These are phyloP conservation scores for Cutaneotrichosporon cyanovorans DNA, from an alignment of 1,284 basidiomycete genomes.

Conservation along the genomic window DNA sequence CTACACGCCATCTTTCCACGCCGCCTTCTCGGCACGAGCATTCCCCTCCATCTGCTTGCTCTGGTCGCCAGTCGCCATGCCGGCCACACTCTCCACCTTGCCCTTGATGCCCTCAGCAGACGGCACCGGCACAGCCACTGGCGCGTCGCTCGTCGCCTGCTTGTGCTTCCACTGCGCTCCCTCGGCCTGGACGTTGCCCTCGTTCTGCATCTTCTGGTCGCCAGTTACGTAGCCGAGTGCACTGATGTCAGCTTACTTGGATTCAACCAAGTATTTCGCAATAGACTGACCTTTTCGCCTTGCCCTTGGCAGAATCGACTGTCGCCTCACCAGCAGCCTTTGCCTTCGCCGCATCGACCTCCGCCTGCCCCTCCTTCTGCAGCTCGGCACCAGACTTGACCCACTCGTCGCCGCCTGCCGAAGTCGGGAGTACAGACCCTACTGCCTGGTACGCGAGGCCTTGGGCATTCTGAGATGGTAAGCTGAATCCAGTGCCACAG, in stretches of 20 bases:
- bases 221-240: slow-evolving; percentile 41
- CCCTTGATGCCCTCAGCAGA: slow-evolving; percentile 33
- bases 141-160: slow-evolving; percentile 23
- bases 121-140: slow-evolving; percentile 20
- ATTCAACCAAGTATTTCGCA: background rate
- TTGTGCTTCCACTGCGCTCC: slow-evolving; percentile 39
- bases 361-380: slow-evolving; percentile 25
- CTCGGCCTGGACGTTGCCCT: slow-evolving; percentile 42
- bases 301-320: slow-evolving; percentile 32
- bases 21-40: slow-evolving; percentile 35
- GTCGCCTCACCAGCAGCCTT: slow-evolving; percentile 32
- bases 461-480: slow-evolving; percentile 5
- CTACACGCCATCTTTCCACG: slow-evolving; percentile 34
- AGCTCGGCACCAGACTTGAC: slow-evolving; percentile 28
- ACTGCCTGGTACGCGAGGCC: slow-evolving; percentile 22
- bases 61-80: slow-evolving; percentile 39
- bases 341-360: slow-evolving; percentile 38
- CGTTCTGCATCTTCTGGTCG: slow-evolving; percentile 32
- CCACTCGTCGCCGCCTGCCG: slow-evolving; percentile 24
- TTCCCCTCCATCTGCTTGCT: slow-evolving; percentile 44
- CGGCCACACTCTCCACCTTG: slow-evolving; percentile 37
- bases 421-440: slow-evolving; percentile 27
- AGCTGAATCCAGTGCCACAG: background rate
- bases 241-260: slow-evolving; percentile 18
- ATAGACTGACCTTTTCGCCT: slow-evolving; percentile 39